phyloP scores from a whole-genome alignment of 805 yeast species.

The Phaffomyces antillensis region DNA sequence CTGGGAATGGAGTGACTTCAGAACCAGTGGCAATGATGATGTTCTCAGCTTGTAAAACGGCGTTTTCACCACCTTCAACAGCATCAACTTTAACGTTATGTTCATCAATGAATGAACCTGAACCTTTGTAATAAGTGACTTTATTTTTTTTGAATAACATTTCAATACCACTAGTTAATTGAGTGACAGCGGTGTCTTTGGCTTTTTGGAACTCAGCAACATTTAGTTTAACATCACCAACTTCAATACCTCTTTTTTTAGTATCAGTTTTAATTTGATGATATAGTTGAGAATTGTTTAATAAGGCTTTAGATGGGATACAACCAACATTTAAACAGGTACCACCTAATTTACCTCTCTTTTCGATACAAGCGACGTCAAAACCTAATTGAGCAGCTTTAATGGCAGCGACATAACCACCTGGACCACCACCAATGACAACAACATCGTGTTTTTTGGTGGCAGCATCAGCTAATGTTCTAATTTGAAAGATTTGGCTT shows the following conservation, averaged over 20 bases:
- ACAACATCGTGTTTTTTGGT: constrained; percentile 73
- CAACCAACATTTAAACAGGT: constrained; percentile 98
- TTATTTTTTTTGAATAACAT: constrained; percentile 92
- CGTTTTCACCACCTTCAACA: constrained; percentile 74
- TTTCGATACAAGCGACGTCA: constrained; percentile 94
- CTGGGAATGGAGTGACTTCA: constrained; percentile 98
- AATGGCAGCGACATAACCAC: constrained; percentile 98
- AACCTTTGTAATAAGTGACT: constrained; percentile 90
- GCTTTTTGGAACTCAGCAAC: constrained; percentile 79
- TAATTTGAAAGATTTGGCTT: constrained; percentile 1
- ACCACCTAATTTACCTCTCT: constrained; percentile 95
- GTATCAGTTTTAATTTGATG: constrained; percentile 87
- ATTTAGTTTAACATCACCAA: constrained; percentile 69
- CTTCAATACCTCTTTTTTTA: constrained; percentile 82
- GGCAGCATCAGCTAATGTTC: constrained; percentile 12
- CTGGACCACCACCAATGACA: constrained; percentile 98
- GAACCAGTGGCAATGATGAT: constrained; percentile 97
- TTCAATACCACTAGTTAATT: constrained; percentile 91
- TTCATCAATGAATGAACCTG: constrained; percentile 82
- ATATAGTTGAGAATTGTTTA: constrained; percentile 90
- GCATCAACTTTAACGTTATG: constrained; percentile 74
- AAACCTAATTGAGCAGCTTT: constrained; percentile 95
- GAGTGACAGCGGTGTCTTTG: constrained; percentile 83
- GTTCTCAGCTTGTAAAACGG: constrained; percentile 72
- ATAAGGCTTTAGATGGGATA: constrained; percentile 93